phyloP scores from a whole-genome alignment of 495 filamentous ascomycete species.

The Aspergillus egyptiacus region DNA sequence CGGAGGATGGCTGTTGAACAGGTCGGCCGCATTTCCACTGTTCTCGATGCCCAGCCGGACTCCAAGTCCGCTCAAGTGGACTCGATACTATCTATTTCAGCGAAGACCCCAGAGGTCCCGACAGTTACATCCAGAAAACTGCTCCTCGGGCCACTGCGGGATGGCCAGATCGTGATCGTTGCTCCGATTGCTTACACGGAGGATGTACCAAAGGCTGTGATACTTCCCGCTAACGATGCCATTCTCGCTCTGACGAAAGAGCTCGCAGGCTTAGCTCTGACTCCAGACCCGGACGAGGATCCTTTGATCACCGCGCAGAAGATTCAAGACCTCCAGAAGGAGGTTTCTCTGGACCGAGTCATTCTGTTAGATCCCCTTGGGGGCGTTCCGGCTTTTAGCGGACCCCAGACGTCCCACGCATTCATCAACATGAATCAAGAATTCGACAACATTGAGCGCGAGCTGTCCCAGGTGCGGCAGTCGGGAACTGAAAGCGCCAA shows the following conservation, averaged over 20 bases:
- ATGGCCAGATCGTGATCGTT: slow-evolving; percentile 75
- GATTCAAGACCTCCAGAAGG: slow-evolving; percentile 41
- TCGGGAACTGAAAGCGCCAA: slow-evolving; percentile 10
- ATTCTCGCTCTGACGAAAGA: slow-evolving; percentile 67
- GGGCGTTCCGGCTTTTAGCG: slow-evolving; percentile 69
- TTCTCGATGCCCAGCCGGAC: slow-evolving; percentile 61
- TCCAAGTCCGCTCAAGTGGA: slow-evolving; percentile 64
- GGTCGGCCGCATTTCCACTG: slow-evolving; percentile 64
- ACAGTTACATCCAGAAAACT: slow-evolving; percentile 53
- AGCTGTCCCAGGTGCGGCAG: slow-evolving; percentile 41
- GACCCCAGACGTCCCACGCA: slow-evolving; percentile 66
- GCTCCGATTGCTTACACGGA: slow-evolving; percentile 62
- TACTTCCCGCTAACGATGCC: slow-evolving; percentile 58
- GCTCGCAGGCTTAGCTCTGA: slow-evolving; percentile 52
- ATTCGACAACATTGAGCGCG: slow-evolving; percentile 56
- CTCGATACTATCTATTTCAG: slow-evolving; percentile 49
- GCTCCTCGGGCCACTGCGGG: slow-evolving; percentile 61
- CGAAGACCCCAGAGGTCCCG: slow-evolving; percentile 21
- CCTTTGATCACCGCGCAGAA: slow-evolving; percentile 36
- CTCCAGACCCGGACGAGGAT: slow-evolving; percentile 43
- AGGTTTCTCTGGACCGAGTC: slow-evolving; percentile 71
- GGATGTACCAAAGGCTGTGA: slow-evolving; percentile 48
- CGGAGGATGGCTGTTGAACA: slow-evolving; percentile 51
- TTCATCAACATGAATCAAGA: slow-evolving; percentile 97
- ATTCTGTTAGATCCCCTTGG: slow-evolving; percentile 86